Conservation (phyloP, 2,329 filamentous ascomycete species). For the Uncinocarpus reesii region DNA sequence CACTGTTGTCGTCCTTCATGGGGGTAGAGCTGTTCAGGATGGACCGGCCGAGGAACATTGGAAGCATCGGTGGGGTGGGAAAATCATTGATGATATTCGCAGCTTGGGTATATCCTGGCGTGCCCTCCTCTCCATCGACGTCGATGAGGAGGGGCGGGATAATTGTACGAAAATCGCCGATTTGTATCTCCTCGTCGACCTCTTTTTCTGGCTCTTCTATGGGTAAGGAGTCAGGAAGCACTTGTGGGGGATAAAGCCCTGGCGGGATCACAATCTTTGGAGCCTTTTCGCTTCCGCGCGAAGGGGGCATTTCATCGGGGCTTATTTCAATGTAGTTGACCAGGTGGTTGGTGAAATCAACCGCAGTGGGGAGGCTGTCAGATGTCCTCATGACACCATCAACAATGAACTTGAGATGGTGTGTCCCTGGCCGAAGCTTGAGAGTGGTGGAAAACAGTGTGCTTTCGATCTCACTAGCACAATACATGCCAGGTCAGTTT, state of each 20-base stretch:
- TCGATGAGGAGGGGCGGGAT: conserved; percentile 81
- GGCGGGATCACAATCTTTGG: conserved; percentile 28
- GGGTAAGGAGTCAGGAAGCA: conserved; percentile 29
- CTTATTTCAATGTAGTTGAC: conserved; percentile 97
- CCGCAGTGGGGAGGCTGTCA: conserved; percentile 77
- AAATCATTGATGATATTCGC: conserved; percentile 64
- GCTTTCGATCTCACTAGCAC: conserved; percentile 30
- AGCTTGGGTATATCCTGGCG: conserved; percentile 64
- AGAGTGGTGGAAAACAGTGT: conserved; percentile 66
- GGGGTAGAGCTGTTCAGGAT: conserved; percentile 85
- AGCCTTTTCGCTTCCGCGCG: conserved; percentile 29
- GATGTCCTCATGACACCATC: conserved; percentile 89
- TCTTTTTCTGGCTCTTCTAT: conserved; percentile 35
- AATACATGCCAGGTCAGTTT: neutral
- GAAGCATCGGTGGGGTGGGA: conserved; percentile 73
- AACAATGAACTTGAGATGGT: conserved; percentile 92
- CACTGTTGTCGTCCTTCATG: conserved; percentile 96
- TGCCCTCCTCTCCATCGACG: conserved; percentile 71
- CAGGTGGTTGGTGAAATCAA: conserved; percentile 94
- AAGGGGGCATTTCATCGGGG: conserved; percentile 47
- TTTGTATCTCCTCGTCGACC: conserved; percentile 46
- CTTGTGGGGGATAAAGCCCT: conserved; percentile 38
- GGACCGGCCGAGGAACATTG: conserved; percentile 84
- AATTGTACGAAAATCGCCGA: conserved; percentile 55
- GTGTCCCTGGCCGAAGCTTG: conserved; percentile 80